Evolutionary conservation across 257 asterid species (phyloP), one percentile per base, ranked within the genome.

Genomic region (Penstemon davidsonii): DNA sequence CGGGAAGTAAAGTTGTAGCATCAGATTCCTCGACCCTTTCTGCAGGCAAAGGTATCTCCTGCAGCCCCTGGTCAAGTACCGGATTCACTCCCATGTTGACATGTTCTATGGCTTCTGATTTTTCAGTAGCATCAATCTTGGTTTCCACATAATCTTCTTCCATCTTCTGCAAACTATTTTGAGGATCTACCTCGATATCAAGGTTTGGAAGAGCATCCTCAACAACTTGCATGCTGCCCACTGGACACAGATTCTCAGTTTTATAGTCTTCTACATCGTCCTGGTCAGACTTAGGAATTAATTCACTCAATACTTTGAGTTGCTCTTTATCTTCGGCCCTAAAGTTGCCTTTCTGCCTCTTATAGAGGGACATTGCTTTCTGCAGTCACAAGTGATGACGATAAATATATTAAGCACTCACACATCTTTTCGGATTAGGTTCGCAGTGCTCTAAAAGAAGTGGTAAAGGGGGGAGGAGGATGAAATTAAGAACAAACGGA

Each of bases 321-420:
- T 73, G 76, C 79, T 70, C 80, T 13, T 73, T 79, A 63, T 62
- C 52, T 59, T 70, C 60, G 71, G 73, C 75, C 69, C 42, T 33
- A 60, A 55, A 18, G 46, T 70, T 73, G 9, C 73, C 88, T 71
- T 74, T 84, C 78, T 82, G 85, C 80, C 79, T 81, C 83, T 82
- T 82, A 73, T 93, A 93, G 40, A 88, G 94, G 11, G 85, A 73
- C 78, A 87, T 69, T 44, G 97, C 90, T 84, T 82, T 90, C 99
- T 93, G 91, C 82, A 81, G 66, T 59, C 58, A 47, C 45, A 76
- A 19, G 58, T 45, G 58, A 59, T 9, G 62, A 65, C 60, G 61
- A 79, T 69, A 44, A 65, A 61, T 49, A 37, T 25, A 64, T 33
- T 4, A 18, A 8, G 40, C 11, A 41, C 41, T 15, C 6, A 1